phyloP scores from a whole-genome alignment of 495 filamentous ascomycete species.

The Trichoderma virens region DNA sequence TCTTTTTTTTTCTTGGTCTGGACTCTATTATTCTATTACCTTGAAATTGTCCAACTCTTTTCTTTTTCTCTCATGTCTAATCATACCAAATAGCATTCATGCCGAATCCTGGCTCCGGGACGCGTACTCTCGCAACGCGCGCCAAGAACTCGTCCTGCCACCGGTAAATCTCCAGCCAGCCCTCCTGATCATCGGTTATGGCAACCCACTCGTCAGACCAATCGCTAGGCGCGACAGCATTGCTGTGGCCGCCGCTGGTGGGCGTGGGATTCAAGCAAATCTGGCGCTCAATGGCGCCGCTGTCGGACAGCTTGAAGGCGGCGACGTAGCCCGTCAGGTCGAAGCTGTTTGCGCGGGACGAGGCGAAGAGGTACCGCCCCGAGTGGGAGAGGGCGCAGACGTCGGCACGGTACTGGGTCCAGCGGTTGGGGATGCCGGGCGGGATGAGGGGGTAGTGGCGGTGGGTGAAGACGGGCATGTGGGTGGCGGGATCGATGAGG shows the following conservation, averaged over 20 bases:
- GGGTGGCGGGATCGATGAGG: slow-evolving; percentile 65
- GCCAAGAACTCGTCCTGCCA: slow-evolving; percentile 73
- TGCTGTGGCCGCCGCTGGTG: slow-evolving; percentile 78
- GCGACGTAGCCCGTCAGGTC: slow-evolving; percentile 73
- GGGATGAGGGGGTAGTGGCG: slow-evolving; percentile 71
- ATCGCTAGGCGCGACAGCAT: slow-evolving; percentile 69
- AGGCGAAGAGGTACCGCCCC: slow-evolving; percentile 68
- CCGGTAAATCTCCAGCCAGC: slow-evolving; percentile 77
- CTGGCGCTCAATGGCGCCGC: slow-evolving; percentile 66
- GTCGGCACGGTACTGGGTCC: slow-evolving; percentile 66
- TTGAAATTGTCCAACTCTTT: not conserved
- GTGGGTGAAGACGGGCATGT: slow-evolving; percentile 75
- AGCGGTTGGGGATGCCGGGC: slow-evolving; percentile 45
- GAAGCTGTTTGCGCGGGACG: slow-evolving; percentile 67
- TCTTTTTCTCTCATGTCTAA: slow-evolving; percentile 27
- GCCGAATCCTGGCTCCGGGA: slow-evolving; percentile 74
- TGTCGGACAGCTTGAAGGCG: slow-evolving; percentile 62
- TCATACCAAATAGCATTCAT: slow-evolving; percentile 93
- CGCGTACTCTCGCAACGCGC: slow-evolving; percentile 63
- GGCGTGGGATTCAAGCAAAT: slow-evolving; percentile 74
- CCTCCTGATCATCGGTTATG: slow-evolving; percentile 75
- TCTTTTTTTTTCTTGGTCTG: not conserved
- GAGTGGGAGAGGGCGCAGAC: slow-evolving; percentile 61
- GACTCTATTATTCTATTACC: not conserved
- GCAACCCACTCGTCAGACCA: slow-evolving; percentile 82